Percentiles rank a stretch among this genome's conserved stretches.
Conservation (phyloP, 306 rosid species). For the Fagus sylvatica region DNA sequence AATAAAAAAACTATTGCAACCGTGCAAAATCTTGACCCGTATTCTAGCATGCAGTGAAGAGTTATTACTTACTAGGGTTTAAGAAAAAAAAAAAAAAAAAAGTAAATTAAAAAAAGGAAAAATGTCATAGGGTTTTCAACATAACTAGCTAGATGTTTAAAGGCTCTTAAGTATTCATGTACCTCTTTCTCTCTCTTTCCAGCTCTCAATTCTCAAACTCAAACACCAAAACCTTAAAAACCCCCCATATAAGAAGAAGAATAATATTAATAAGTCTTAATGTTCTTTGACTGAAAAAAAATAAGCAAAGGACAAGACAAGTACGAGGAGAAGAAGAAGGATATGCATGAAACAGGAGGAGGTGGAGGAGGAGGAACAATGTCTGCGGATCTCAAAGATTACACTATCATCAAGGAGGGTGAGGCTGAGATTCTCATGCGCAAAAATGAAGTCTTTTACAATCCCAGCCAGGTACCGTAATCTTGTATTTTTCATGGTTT, state of each 20-base stretch:
- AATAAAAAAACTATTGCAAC: too few relatives aligned
- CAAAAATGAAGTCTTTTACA: slow-evolving; percentile 85
- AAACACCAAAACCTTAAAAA: slow-evolving; percentile 9
- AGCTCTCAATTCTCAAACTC: background rate
- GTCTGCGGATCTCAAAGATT: slow-evolving; percentile 72
- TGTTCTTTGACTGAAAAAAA: background rate
- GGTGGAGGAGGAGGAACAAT: slow-evolving; percentile 42
- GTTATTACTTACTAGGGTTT: slow-evolving; percentile 25
- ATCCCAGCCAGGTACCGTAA: slow-evolving; percentile 79
- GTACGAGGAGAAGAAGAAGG: background rate
- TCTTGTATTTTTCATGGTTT: slow-evolving; percentile 17
- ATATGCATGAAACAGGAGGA: slow-evolving; percentile 37
- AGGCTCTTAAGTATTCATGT: too few relatives aligned
- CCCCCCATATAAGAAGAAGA: background rate
- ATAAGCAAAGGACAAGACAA: background rate
- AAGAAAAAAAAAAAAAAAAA: background rate
- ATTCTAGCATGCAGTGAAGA: too few relatives aligned
- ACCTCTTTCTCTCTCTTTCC: too few relatives aligned
- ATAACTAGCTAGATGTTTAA: too few relatives aligned
- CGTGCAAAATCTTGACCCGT: too few relatives aligned
- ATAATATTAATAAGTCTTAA: background rate
- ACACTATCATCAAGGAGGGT: slow-evolving; percentile 78
- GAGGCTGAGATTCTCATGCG: slow-evolving; percentile 99
- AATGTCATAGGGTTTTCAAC: too few relatives aligned
- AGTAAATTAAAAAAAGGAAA: too few relatives aligned